Base-by-base conservation (phyloP, 176 grass and related monocot species). In the Rhipidocladum racemiflorum region DNA sequence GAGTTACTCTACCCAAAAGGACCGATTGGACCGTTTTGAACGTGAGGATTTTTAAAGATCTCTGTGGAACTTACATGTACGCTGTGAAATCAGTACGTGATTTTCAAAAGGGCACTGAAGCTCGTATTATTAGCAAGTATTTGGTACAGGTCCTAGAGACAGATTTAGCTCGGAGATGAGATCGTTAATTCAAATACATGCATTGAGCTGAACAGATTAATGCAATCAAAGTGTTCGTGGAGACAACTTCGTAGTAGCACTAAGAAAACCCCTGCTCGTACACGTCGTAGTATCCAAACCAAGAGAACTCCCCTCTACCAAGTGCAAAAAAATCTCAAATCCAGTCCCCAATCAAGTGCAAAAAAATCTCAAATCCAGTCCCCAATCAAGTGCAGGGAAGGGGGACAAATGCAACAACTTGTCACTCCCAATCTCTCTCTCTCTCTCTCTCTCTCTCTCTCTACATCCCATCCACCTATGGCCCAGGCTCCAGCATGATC, bases 401-500 rank as follows among this genome's bases (percentile, higher is more conserved):
- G 14, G 62, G 34, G 36, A 59, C 78, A 82, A 56, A 76, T 76
- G 83, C 87, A 81, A 85, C 87, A 70, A 65, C 83, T 76, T 61
- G 82, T 45, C 77, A 70, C 42, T 44, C 21, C 70, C 66, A 85
- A 18, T 62, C 67, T 35, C 65, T 20, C 57, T 15, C 67, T 7
- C 32, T 20, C 30, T 0, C 2, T 21, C 49, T 24, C 27, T 0
- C 76, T 10, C 77, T 40, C 16, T 32, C 8, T 44, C 24, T 27
- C 7, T 48, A 13, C 10, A 36, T 23, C 21, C 11, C 27, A 2
- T 38, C 27, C 29, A 25, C 43, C 20, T 36, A 25, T 68, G 77
- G 78, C 70, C 78, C 78, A 21, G 50, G 66, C 23, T 35, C 57
- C 68, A 36, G 67, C 25, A 30, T 13, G 68, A 81, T 49, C 39